Conservation (phyloP, 1,139 yeast species). For the Suhomyces anneliseae region DNA sequence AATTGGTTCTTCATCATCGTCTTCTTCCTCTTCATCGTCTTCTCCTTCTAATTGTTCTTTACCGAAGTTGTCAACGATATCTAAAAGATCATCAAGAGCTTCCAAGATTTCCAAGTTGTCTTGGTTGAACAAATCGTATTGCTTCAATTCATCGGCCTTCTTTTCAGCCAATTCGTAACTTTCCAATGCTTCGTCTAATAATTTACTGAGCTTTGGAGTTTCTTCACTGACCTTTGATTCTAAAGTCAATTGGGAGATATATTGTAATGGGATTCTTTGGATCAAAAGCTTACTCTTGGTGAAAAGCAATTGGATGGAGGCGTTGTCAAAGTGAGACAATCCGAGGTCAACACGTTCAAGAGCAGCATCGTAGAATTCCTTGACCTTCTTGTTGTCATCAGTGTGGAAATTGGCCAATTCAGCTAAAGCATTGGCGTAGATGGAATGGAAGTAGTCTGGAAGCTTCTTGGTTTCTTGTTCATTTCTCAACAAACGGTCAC, state of each 20-base stretch:
- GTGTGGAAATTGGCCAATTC: conserved; percentile 63
- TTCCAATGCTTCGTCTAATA: conserved; percentile 43
- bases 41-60: conserved; percentile 47
- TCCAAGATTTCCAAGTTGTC: conserved; percentile 52
- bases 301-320: conserved; percentile 48
- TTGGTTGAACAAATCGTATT: conserved; percentile 32
- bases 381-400: conserved; percentile 37
- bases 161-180: conserved; percentile 48
- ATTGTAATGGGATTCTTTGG: conserved; percentile 58
- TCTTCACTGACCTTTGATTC: conserved; percentile 31
- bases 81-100: conserved; percentile 63
- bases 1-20: conserved; percentile 31
- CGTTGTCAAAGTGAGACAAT: conserved; percentile 46
- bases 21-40: conserved; percentile 34
- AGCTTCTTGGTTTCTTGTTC: conserved; percentile 27
- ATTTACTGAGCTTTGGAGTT: conserved; percentile 31
- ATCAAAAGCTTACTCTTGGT: conserved; percentile 57
- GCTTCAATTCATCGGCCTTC: conserved; percentile 26
- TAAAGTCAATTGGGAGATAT: conserved; percentile 48
- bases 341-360: conserved; percentile 70
- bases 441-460: conserved; percentile 64
- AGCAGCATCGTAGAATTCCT: conserved; percentile 66
- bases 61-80: conserved; percentile 66
- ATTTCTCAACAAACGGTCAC: conserved; percentile 74
- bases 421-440: conserved; percentile 71